These are phyloP conservation scores for Paramecium octaurelia DNA, from an alignment of 73 alveolate genomes.

Conservation along the genomic window DNA sequence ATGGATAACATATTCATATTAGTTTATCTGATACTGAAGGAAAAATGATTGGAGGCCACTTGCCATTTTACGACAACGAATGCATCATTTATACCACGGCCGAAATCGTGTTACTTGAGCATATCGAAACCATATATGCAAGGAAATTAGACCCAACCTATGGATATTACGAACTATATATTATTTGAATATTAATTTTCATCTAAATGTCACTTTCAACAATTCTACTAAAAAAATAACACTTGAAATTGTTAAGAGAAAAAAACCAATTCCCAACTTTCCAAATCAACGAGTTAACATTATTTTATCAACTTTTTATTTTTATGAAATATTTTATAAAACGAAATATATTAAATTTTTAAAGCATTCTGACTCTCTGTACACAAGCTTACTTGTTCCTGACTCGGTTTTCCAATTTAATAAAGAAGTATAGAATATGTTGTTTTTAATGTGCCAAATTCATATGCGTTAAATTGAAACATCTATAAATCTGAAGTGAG, in stretches of 20 bases:
- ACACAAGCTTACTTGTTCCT: not conserved
- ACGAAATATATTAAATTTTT: not conserved
- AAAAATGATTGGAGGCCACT: constrained; percentile 35
- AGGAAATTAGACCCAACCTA: constrained; percentile 6
- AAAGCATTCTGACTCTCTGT: not conserved
- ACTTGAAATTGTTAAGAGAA: not conserved
- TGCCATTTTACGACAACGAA: constrained; percentile 18
- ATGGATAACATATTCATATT: constrained; percentile 23
- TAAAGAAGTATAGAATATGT: not conserved
- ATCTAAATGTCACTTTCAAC: not conserved
- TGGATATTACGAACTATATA: not conserved
- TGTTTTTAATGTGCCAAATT: not conserved
- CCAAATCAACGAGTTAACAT: not conserved
- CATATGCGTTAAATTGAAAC: not conserved
- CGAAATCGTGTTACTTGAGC: constrained; percentile 32
- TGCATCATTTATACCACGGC: constrained; percentile 49
- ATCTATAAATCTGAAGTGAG: not conserved
- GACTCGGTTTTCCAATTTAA: not conserved
- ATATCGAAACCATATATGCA: not conserved
- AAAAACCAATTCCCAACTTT: not conserved
- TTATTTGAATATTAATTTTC: not conserved
- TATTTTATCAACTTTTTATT: not conserved
- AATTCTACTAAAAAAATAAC: not conserved
- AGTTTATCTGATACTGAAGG: constrained; percentile 42
- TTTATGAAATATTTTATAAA: not conserved